Evolutionary conservation across 225 moss, liverwort and hornwort genomes (phyloP), one percentile per base, ranked within the genome.

Genomic region (Pseudoscleropodium purum): DNA sequence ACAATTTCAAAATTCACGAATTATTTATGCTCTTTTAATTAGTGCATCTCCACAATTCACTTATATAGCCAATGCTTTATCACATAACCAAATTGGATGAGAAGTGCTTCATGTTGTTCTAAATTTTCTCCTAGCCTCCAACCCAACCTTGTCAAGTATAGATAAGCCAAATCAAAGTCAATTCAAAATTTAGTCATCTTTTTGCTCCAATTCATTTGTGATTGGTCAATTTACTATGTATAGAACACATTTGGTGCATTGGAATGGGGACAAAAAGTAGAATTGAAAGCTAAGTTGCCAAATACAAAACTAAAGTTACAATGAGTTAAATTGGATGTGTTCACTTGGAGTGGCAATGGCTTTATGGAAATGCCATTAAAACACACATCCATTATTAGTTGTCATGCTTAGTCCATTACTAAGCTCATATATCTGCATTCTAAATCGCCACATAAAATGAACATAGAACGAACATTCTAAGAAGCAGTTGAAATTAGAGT

Each of bases 81-180:
- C 6, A 45, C 6, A 30, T 1, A 45, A 14, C 10, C 0, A 45
- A 75, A 47, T 30, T 75, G 1, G 18, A 18, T 45, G 31, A 47
- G 4, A 49, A 43, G 19, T 27, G 2, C 4, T 49, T 33, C 2
- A 12, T 12, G 31, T 6, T 19, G 11, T 75, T 75, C 7, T 0
- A 49, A 49, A 20, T 18, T 6, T 18, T 75, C 0, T 49, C 33
- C 10, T 33, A 49, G 12, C 20, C 18, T 75, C 4, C 0, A 0
- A 75, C 12, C 0, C 0, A 0, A 31, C 7, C 3, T 47, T 49
- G 2, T 6, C 1, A 75, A 49, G 1, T 12, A 75, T 19, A 49
- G 4, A 49, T 0, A 7, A 47, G 47, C 9, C 9, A 47, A 47
- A 47, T 47, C 9, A 47, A 47, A 31, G 19, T 3, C 1, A 19